These are phyloP conservation scores for Penicillium steckii DNA, from an alignment of 495 filamentous ascomycete genomes.

Conservation along the genomic window DNA sequence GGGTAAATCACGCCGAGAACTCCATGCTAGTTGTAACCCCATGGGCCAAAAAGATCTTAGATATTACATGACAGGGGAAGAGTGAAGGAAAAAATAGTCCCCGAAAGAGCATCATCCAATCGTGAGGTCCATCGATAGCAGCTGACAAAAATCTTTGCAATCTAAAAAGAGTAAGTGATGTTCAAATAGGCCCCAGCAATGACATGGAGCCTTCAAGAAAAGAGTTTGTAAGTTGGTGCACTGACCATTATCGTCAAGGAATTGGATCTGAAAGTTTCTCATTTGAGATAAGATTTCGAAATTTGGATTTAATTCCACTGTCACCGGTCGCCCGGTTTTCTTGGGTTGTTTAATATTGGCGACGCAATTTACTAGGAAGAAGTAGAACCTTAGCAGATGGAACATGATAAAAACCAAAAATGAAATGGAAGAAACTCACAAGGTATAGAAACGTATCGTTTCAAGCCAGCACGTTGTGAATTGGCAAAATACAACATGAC, in stretches of 20 bases:
- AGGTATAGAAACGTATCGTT: slow-evolving; percentile 46
- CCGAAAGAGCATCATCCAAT: slow-evolving; percentile 27
- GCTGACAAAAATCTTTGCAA: slow-evolving; percentile 22
- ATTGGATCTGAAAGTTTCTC: slow-evolving; percentile 40
- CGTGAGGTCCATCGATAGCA: slow-evolving; percentile 27
- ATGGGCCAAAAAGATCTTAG: background rate
- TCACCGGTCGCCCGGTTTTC: slow-evolving; percentile 39
- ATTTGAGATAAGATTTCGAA: slow-evolving; percentile 44
- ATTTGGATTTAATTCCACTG: slow-evolving; percentile 41
- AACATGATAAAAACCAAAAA: background rate
- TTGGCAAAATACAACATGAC: slow-evolving; percentile 47
- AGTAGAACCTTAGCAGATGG: background rate
- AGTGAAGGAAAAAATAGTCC: background rate
- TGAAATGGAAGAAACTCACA: slow-evolving; percentile 26
- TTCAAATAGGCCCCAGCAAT: background rate
- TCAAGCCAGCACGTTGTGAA: slow-evolving; percentile 40
- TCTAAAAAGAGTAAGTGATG: slow-evolving; percentile 17
- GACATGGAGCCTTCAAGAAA: background rate
- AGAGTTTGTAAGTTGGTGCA: background rate
- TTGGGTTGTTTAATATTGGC: slow-evolving; percentile 39
- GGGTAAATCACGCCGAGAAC: slow-evolving; percentile 10
- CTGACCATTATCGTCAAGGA: slow-evolving; percentile 45
- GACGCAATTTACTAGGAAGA: slow-evolving; percentile 39
- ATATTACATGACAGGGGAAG: background rate
- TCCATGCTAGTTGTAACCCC: slow-evolving; percentile 19